Base-by-base conservation (phyloP, 352 stramenopile species). In the Pythium folliculosum region DNA sequence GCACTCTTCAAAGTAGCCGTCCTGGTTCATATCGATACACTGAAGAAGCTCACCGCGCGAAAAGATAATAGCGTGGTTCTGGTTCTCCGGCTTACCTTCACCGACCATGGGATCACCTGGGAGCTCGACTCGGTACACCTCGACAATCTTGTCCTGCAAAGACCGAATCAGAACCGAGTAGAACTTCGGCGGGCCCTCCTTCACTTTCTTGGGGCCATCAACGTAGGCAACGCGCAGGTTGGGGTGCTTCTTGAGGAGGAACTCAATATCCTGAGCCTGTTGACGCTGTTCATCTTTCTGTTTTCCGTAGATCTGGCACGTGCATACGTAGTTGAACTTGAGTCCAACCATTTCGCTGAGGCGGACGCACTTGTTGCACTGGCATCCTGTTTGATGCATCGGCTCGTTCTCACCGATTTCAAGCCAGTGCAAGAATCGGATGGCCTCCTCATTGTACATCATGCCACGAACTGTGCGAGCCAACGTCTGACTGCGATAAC, bases 1-100 rank as follows among this genome's bases (percentile, higher is more conserved):
- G 14, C 72, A 83, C 62, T 95, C 86, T 64, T 96, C 88, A 1
- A 95, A 71, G 70, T 94, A 94, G 0, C 78, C 82, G 48, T 96
- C 88, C 69, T 96, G 88, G 70, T 96, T 96, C 88, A 95, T 95
- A 86, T 96, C 88, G 52, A 96, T 96, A 90, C 84, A 93, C 77
- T 96, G 88, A 5, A 96, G 64, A 49, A 93, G 70, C 57, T 96
- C 88, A 43, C 88, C 88, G 43, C 86, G 85, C 56, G 86, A 92
- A 66, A 96, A 96, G 37, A 95, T 88, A 49, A 96, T 87, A 12
- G 88, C 88, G 58, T 95, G 86, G 71, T 96, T 96, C 65, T 96
- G 88, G 80, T 96, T 96, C 56, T 95, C 86, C 9, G 86, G 86
- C 65, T 96, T 96, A 81, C 86, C 88, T 81, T 96, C 86, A 58